Conservation (phyloP, 2,329 filamentous ascomycete genomes). For the Elsinoe arachidis region DNA sequence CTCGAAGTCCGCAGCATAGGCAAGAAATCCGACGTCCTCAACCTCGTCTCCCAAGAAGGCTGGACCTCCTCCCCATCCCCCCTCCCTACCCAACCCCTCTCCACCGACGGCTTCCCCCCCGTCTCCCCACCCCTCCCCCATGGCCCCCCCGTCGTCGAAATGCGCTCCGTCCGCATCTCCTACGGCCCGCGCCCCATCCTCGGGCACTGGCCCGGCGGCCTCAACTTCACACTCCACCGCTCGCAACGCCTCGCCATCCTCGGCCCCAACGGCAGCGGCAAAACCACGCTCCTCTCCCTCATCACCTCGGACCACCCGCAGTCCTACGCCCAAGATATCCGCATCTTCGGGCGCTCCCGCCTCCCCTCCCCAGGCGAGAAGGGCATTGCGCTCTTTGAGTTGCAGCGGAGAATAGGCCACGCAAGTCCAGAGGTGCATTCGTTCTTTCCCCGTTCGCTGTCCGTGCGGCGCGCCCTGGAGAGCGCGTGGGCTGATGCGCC, state of each 20-base stretch:
- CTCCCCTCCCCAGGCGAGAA: slow-evolving; percentile 62
- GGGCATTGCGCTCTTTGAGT: slow-evolving; percentile 84
- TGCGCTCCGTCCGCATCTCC: slow-evolving; percentile 72
- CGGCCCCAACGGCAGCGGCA: slow-evolving; percentile 86
- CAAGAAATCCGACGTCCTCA: slow-evolving; percentile 53
- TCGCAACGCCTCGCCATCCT: slow-evolving; percentile 90
- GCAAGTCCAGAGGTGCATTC: slow-evolving; percentile 90
- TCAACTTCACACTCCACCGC: slow-evolving; percentile 73
- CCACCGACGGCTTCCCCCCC: slow-evolving; percentile 22
- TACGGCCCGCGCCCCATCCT: slow-evolving; percentile 69
- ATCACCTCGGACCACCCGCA: slow-evolving; percentile 95
- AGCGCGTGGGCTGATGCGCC: slow-evolving; percentile 90
- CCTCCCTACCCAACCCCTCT: background rate
- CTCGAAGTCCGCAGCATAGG: slow-evolving; percentile 60
- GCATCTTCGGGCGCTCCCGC: slow-evolving; percentile 72
- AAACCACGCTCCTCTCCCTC: slow-evolving; percentile 86
- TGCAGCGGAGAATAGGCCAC: slow-evolving; percentile 83
- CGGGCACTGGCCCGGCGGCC: slow-evolving; percentile 66
- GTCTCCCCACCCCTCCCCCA: slow-evolving; percentile 23
- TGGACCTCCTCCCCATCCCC: background rate
- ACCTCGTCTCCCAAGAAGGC: slow-evolving; percentile 28
- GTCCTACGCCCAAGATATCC: slow-evolving; percentile 80
- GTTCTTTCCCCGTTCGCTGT: slow-evolving; percentile 74
- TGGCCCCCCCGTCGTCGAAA: slow-evolving; percentile 71
- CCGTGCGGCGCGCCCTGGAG: slow-evolving; percentile 65